Base-by-base conservation (phyloP, 192 early-diverging fungal species). In the Coemansia furcata region DNA sequence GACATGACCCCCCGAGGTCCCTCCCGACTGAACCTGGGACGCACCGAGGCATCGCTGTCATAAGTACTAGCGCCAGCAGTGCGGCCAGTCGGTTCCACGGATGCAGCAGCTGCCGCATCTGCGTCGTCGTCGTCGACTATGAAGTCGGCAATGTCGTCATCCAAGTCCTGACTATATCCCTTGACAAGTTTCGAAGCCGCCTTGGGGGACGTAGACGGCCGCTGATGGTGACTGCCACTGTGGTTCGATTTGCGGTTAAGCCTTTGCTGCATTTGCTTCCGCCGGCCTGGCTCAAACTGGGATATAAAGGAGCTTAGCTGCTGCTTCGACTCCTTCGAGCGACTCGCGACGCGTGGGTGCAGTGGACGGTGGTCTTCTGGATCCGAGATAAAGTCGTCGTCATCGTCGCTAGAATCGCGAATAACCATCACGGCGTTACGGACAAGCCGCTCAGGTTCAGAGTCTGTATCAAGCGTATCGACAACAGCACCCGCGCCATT, bases 131-230 rank as follows among this genome's bases (percentile, higher is more conserved):
- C 77, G 12, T 78, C 79, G 15, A 77, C 71, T 57, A 82, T 82
- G 68, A 76, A 76, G 17, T 82, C 79, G 9, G 65, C 74, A 54
- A 82, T 35, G 12, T 77, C 79, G 7, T 74, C 68, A 50, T 77
- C 79, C 29, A 77, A 57, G 2, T 70, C 74, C 21, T 73, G 38
- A 36, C 65, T 68, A 32, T 73, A 76, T 4, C 71, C 67, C 43
- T 63, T 69, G 40, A 60, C 63, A n/a, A 14, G 1, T 19, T 39
- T 62, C 26, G 19, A 30, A 33, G 65, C 26, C 6, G 15, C 29
- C 4, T 15, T 12, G 3, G 42, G 38, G 21, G 32, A 26, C 7
- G 33, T 12, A 8, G 19, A 10, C 21, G 9, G 17, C 37, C 19
- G 36, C 32, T 52, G 57, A 11, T 36, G 29, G 36, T 43, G 29